Conservation (phyloP, 1,139 yeast genomes). For the Zygoascus meyerae region DNA sequence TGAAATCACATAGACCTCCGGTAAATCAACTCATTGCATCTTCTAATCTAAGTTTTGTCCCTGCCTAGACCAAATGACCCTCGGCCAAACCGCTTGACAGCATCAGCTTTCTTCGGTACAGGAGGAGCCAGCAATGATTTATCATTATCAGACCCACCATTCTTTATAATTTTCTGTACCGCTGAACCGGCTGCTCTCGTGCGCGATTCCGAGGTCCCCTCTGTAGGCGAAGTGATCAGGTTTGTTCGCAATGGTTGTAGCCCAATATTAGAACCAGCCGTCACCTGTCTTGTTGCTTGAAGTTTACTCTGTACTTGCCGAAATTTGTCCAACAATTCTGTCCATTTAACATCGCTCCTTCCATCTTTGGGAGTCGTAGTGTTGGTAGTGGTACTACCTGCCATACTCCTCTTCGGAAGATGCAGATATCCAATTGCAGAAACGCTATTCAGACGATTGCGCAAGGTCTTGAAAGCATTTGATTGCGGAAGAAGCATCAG, state of each 20-base stretch:
- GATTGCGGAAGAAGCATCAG: conserved; percentile 95
- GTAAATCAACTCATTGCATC: background rate
- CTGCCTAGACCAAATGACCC: too few species aligned
- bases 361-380: conserved; percentile 7
- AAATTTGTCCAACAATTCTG: conserved; percentile 59
- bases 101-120: too few species aligned
- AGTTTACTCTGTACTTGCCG: conserved; percentile 54
- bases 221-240: too few species aligned
- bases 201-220: too few species aligned
- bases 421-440: conserved; percentile 38
- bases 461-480: conserved; percentile 77
- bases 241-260: background rate
- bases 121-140: too few species aligned
- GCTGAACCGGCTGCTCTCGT: too few species aligned
- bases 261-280: background rate
- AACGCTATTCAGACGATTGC: conserved; percentile 64
- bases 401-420: conserved; percentile 20
- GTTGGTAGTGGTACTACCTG: conserved; percentile 6
- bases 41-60: too few species aligned
- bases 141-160: too few species aligned
- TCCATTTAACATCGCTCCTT: conserved; percentile 35
- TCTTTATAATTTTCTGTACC: too few species aligned
- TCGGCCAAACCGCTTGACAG: too few species aligned
- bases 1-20: background rate
- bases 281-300: conserved; percentile 33